These are phyloP conservation scores for Ascochyta lentis DNA, from an alignment of 2,329 filamentous ascomycete species.

Conservation along the genomic window DNA sequence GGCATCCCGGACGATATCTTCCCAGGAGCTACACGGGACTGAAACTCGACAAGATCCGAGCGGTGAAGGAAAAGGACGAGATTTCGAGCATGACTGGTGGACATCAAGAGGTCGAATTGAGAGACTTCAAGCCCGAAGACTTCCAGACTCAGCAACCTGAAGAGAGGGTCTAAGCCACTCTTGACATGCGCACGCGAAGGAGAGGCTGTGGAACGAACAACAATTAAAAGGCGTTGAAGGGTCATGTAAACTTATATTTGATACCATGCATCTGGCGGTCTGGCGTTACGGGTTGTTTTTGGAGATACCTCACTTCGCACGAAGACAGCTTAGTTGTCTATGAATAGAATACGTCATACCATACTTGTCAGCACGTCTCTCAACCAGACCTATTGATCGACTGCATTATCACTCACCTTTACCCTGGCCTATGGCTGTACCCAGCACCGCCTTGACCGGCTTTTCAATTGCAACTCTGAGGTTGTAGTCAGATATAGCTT, in stretches of 20 bases:
- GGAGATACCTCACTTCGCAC: neutral
- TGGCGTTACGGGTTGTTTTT: slow-evolving; percentile 3
- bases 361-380: no score
- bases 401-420: neutral
- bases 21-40: slow-evolving; percentile 41
- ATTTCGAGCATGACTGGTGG: slow-evolving; percentile 26
- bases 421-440: neutral
- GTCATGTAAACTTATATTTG: neutral
- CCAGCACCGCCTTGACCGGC: neutral
- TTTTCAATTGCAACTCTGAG: neutral
- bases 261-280: slow-evolving; percentile 17
- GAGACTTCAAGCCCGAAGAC: slow-evolving; percentile 34
- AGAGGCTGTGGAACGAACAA: neutral
- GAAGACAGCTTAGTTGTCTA: no score
- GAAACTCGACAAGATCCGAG: slow-evolving; percentile 37
- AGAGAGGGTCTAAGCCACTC: neutral
- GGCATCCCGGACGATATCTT: slow-evolving; percentile 53
- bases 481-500: no score
- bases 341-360: no score
- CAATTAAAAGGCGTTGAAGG: neutral
- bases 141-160: slow-evolving; percentile 21
- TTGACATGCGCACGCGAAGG: neutral
- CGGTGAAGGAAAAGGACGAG: slow-evolving; percentile 44
- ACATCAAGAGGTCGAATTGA: slow-evolving; percentile 19
- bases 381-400: no score